These are phyloP conservation scores for Apiotrichum gamsii DNA, from an alignment of 1,284 basidiomycete species.

Conservation along the genomic window DNA sequence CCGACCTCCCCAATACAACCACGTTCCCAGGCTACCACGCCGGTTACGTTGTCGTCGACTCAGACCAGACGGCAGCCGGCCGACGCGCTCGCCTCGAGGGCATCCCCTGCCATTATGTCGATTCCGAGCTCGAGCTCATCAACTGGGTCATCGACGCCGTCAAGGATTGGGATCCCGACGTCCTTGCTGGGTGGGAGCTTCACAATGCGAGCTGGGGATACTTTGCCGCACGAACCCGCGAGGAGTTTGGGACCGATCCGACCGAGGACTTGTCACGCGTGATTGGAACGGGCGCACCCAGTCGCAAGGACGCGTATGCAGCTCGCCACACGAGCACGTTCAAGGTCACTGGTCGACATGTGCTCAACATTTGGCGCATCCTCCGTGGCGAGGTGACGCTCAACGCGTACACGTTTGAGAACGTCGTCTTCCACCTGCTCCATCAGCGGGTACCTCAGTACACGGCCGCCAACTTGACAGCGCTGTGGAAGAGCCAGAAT, in stretches of 20 bases:
- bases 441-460: constrained; percentile 74
- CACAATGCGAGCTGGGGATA: constrained; percentile 89
- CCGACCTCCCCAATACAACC: constrained; percentile 47
- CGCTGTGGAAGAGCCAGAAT: constrained; percentile 62
- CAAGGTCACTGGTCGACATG: constrained; percentile 78
- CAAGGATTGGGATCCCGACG: constrained; percentile 77
- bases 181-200: constrained; percentile 87
- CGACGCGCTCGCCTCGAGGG: constrained; percentile 36
- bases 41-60: constrained; percentile 59
- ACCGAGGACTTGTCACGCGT: constrained; percentile 65
- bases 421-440: constrained; percentile 74
- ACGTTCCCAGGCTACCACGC: constrained; percentile 47
- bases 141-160: constrained; percentile 73
- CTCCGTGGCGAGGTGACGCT: constrained; percentile 79
- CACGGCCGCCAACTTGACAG: constrained; percentile 59
- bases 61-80: constrained; percentile 22
- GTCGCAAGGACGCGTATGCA: constrained; percentile 64
- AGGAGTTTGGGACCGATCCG: constrained; percentile 62
- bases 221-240: constrained; percentile 60
- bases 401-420: constrained; percentile 81
- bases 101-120: constrained; percentile 55
- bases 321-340: constrained; percentile 72
- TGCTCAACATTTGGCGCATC: constrained; percentile 87
- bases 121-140: constrained; percentile 73
- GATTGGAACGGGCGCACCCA: constrained; percentile 42